These are phyloP conservation scores for Skeletonema tropicum DNA, from an alignment of 108 stramenopile genomes.

Conservation along the genomic window DNA sequence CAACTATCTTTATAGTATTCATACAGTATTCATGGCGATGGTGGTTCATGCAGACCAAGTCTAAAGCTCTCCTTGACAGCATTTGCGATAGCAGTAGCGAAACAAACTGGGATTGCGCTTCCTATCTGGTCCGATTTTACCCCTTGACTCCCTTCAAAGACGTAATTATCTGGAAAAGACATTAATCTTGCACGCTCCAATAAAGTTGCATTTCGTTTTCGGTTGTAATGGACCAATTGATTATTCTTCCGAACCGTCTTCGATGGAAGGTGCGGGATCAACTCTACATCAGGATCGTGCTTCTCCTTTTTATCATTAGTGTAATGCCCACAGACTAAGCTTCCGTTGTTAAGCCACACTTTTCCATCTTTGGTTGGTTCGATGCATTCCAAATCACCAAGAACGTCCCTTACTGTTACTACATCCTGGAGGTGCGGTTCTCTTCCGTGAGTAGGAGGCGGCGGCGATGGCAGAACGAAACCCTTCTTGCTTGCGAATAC, in stretches of 20 bases:
- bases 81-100: slow-evolving; percentile 32
- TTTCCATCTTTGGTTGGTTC: slow-evolving; percentile 23
- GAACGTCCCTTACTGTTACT: slow-evolving; percentile 23
- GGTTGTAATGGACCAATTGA: slow-evolving; percentile 41
- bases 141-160: slow-evolving; percentile 27
- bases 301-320: slow-evolving; percentile 9
- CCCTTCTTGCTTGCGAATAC: slow-evolving; percentile 40
- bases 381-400: slow-evolving; percentile 37
- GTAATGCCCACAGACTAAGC: slow-evolving; percentile 18
- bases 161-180: slow-evolving; percentile 36
- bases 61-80: slow-evolving; percentile 8
- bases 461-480: slow-evolving; percentile 24
- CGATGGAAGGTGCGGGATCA: slow-evolving; percentile 8
- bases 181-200: slow-evolving; percentile 45
- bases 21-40: not conserved
- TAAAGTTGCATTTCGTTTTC: slow-evolving; percentile 26
- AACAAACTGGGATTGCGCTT: slow-evolving; percentile 47
- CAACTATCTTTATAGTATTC: not conserved
- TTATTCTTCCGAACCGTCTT: slow-evolving; percentile 42
- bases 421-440: slow-evolving; percentile 1
- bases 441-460: slow-evolving; percentile 42
- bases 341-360: not conserved
- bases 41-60: not conserved
- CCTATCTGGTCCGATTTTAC: slow-evolving; percentile 45
- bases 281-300: slow-evolving; percentile 4